Base-by-base conservation (phyloP, 495 filamentous ascomycete species). In the Aspergillus conjunctus region DNA sequence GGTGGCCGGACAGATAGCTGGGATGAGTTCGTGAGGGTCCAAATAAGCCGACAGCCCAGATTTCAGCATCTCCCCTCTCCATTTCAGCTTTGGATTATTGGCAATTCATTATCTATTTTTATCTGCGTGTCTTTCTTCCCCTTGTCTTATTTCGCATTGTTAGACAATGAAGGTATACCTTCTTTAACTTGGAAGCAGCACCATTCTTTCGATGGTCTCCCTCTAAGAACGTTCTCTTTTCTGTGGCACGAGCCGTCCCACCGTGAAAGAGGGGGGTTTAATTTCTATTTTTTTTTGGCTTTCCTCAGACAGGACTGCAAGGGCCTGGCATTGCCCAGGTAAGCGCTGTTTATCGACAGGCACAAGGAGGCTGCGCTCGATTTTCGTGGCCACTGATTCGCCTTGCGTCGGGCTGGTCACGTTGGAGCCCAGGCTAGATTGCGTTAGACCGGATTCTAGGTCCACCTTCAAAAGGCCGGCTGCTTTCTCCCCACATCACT, bases 391-490 rank as follows among this genome's bases (percentile, higher is more conserved):
- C 33, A 26, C 15, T 73, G 67, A 77, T 73, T 75, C 58, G 73
- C 68, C 65, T 60, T 51, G 46, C 39, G 22, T 14, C 9, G 53
- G 49, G 39, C 14, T 58, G 64, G 72, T 77, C 76, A 78, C 76
- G 76, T 79, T 77, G 62, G 52, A 56, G 60, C 20, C 69, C 63
- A 68, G 67, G 61, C 76, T 71, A 65, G 62, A 76, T 77, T 74
- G 75, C 65, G 76, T 77, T 79, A 79, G 76, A 70, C 69, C 61
- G 67, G 68, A 68, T 66, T 65, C 51, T 58, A 62, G 72, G 70
- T 74, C 75, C 73, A 74, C 74, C 73, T 76, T 76, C 73, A 77
- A 77, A 79, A 77, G 72, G 74, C 70, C 68, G 66, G 57, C 66
- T 60, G 66, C 68, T 66, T 68, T 63, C 70, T 75, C 75, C 69